Percentiles rank a stretch among this genome's conserved stretches.
Conservation (phyloP, 176 grass and related monocot species). For the Poa pratensis region DNA sequence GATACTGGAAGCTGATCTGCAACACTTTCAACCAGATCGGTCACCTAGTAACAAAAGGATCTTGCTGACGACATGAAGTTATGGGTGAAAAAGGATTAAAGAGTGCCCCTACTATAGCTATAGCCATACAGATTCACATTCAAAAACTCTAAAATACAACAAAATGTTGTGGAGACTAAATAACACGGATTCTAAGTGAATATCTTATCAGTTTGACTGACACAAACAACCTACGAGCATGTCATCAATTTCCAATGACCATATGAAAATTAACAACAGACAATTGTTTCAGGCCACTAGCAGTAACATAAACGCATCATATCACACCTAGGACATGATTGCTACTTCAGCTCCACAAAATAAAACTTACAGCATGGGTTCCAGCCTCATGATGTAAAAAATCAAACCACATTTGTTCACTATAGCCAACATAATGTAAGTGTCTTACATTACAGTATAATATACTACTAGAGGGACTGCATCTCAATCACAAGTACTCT, state of each 20-base stretch:
- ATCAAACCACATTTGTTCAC: neutral
- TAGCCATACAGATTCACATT: neutral
- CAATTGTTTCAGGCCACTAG: neutral
- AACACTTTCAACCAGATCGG: slow-evolving; percentile 1
- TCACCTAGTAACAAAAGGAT: neutral
- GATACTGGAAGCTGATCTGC: neutral
- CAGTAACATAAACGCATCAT: neutral
- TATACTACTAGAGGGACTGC: neutral
- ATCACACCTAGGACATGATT: neutral
- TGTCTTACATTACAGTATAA: neutral
- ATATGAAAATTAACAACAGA: neutral
- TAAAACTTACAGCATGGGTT: neutral
- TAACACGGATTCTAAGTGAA: neutral
- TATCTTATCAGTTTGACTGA: neutral
- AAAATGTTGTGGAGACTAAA: neutral
- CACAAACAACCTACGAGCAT: neutral
- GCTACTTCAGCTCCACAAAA: neutral
- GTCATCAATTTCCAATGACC: neutral
- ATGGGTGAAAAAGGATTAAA: neutral
- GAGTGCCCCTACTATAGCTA: neutral
- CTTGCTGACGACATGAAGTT: neutral
- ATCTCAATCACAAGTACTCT: neutral
- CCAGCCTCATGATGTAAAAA: neutral
- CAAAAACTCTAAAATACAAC: neutral
- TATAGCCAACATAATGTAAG: neutral